phyloP scores from a whole-genome alignment of 1,139 yeast genomes.

The Ashbya aceris region DNA sequence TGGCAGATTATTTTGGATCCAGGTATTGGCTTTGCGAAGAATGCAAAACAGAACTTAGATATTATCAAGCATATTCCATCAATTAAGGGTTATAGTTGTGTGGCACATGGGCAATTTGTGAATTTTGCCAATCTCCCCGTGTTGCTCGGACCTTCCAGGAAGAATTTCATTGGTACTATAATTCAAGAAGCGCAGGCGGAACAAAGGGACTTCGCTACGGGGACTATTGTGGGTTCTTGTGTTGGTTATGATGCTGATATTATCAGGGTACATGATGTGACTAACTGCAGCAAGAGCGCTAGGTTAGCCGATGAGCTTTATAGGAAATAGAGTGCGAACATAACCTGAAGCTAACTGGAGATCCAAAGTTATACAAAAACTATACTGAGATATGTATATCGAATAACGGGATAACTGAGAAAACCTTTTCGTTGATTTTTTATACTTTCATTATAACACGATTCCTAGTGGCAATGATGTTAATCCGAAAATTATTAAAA shows the following conservation, averaged over 20 bases:
- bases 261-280: constrained; percentile 82
- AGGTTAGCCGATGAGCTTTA: constrained; percentile 63
- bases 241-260: constrained; percentile 70
- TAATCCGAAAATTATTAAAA: constrained; percentile 3
- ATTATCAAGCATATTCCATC: constrained; percentile 49
- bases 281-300: constrained; percentile 53
- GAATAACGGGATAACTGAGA: too few relatives aligned
- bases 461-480: too few relatives aligned
- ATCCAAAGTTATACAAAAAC: neutral
- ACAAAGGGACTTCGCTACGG: constrained; percentile 67
- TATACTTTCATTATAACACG: too few relatives aligned
- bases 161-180: constrained; percentile 71
- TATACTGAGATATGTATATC: too few relatives aligned
- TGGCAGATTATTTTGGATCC: constrained; percentile 95
- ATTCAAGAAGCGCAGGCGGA: constrained; percentile 41
- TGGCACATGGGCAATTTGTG: constrained; percentile 13
- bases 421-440: too few relatives aligned
- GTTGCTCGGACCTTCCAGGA: constrained; percentile 80
- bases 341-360: neutral
- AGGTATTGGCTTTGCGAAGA: constrained; percentile 91
- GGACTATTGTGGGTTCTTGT: constrained; percentile 66
- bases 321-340: constrained; percentile 26
- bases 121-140: constrained; percentile 40
- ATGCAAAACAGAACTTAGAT: constrained; percentile 54
- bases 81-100: constrained; percentile 44